phyloP scores from a whole-genome alignment of 2,329 filamentous ascomycete genomes.

The Phoma sp. region DNA sequence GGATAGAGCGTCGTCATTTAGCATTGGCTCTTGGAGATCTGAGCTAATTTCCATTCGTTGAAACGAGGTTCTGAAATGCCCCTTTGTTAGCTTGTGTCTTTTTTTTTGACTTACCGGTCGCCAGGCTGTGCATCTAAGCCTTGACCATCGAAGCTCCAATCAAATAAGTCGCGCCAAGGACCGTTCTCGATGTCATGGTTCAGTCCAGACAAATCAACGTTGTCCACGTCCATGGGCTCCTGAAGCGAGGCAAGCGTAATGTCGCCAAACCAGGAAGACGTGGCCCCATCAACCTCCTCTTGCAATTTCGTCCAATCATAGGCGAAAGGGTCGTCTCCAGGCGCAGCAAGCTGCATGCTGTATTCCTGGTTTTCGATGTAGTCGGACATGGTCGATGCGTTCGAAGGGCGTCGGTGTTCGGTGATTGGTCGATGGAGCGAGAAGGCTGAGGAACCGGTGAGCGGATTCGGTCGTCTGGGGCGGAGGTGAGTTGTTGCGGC shows the following conservation, averaged over 20 bases:
- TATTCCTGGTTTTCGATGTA: slow-evolving; percentile 13
- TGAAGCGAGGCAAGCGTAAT: not conserved
- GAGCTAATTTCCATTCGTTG: too few species aligned
- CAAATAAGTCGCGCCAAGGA: slow-evolving; percentile 9
- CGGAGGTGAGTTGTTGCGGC: not conserved
- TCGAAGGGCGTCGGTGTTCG: not conserved
- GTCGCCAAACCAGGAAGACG: not conserved
- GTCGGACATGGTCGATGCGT: slow-evolving; percentile 21
- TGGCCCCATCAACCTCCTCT: not conserved
- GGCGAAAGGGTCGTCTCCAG: not conserved
- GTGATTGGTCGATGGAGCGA: slow-evolving; percentile 9
- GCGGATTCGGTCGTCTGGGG: not conserved
- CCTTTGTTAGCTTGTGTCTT: slow-evolving; percentile 29
- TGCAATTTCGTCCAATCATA: slow-evolving; percentile 4
- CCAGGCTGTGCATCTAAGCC: slow-evolving; percentile 10
- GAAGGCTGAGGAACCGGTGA: slow-evolving; percentile 9
- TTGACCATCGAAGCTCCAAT: not conserved
- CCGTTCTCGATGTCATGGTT: slow-evolving; percentile 16
- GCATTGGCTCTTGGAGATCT: too few species aligned
- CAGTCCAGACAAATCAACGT: not conserved
- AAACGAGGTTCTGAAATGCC: too few species aligned
- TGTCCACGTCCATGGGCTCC: not conserved
- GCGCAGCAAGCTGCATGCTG: slow-evolving; percentile 9
- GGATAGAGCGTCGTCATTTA: too few species aligned
- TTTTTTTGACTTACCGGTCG: slow-evolving; percentile 31